phyloP scores from a whole-genome alignment of 176 grass and related monocot genomes.

The Melocanna baccifera region DNA sequence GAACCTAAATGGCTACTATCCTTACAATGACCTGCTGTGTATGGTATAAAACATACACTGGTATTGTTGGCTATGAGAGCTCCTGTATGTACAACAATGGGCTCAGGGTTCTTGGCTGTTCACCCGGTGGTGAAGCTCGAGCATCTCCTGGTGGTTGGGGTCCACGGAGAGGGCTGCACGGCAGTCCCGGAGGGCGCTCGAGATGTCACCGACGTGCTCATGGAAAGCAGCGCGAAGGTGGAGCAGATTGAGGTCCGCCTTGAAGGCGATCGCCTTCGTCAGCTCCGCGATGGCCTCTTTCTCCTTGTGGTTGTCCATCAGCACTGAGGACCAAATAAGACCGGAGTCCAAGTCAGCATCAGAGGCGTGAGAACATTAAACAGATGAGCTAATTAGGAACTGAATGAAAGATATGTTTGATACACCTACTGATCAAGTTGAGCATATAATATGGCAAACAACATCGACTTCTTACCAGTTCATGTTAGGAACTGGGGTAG shows the following conservation, averaged over 20 bases:
- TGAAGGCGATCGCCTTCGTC: conserved; percentile 83
- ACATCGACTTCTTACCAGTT: conserved; percentile 37
- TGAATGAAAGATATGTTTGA: conserved; percentile 32
- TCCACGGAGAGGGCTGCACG: conserved; percentile 86
- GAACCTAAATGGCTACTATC: conserved; percentile 25
- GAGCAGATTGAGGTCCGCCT: conserved; percentile 90
- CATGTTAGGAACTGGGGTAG: conserved; percentile 36
- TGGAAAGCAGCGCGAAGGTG: conserved; percentile 94
- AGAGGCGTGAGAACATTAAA: neutral
- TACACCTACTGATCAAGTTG: conserved; percentile 42
- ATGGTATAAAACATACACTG: conserved; percentile 68
- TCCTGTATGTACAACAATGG: conserved; percentile 46
- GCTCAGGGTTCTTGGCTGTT: conserved; percentile 95
- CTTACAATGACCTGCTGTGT: conserved; percentile 46
- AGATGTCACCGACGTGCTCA: conserved; percentile 72
- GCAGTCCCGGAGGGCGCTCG: conserved; percentile 80
- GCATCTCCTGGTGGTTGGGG: conserved; percentile 99
- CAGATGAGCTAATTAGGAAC: conserved; percentile 30
- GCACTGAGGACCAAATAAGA: conserved; percentile 47
- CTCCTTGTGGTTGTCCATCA: conserved; percentile 99
- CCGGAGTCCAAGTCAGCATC: conserved; percentile 14
- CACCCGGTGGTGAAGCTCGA: conserved; percentile 93
- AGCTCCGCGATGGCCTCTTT: conserved; percentile 92
- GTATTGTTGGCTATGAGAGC: conserved; percentile 34
- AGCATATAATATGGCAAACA: conserved; percentile 25